Conservation (phyloP, 1,139 yeast species). For the Pichia sp. region DNA sequence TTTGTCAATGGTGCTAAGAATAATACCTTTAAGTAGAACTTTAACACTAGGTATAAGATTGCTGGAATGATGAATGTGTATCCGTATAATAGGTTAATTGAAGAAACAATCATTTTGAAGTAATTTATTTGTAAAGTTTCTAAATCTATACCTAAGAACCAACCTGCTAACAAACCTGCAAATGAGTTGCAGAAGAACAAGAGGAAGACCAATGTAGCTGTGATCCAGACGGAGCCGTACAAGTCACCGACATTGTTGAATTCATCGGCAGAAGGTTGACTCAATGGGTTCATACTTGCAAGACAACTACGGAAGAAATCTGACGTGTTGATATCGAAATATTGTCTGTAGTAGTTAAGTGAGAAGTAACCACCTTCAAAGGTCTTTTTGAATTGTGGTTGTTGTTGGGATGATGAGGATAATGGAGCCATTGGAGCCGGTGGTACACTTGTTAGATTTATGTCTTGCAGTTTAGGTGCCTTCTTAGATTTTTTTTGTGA, state of each 20-base stretch:
- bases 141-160: slow-evolving; percentile 30
- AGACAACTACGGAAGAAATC: slow-evolving; percentile 51
- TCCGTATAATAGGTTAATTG: slow-evolving; percentile 68
- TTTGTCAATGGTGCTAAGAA: slow-evolving; percentile 40
- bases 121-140: slow-evolving; percentile 27
- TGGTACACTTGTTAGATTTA: not conserved
- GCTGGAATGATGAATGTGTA: slow-evolving; percentile 67
- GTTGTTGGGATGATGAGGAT: slow-evolving; percentile 1
- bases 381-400: slow-evolving; percentile 21
- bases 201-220: slow-evolving; percentile 70
- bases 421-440: not conserved
- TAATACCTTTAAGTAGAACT: slow-evolving; percentile 43
- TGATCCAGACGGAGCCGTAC: slow-evolving; percentile 85
- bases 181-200: slow-evolving; percentile 72
- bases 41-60: slow-evolving; percentile 47
- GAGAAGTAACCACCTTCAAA: slow-evolving; percentile 48
- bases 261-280: slow-evolving; percentile 32
- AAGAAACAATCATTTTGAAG: slow-evolving; percentile 61
- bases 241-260: slow-evolving; percentile 53
- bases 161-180: slow-evolving; percentile 49
- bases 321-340: slow-evolving; percentile 62
- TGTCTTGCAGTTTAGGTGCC: not conserved
- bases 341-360: slow-evolving; percentile 54
- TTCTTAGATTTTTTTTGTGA: not conserved
- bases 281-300: slow-evolving; percentile 46